A percentile compares a stretch with the other conserved stretches of the same genome.
Conservation (phyloP, 2,329 filamentous ascomycete species). For the Paecilomyces sp. region DNA sequence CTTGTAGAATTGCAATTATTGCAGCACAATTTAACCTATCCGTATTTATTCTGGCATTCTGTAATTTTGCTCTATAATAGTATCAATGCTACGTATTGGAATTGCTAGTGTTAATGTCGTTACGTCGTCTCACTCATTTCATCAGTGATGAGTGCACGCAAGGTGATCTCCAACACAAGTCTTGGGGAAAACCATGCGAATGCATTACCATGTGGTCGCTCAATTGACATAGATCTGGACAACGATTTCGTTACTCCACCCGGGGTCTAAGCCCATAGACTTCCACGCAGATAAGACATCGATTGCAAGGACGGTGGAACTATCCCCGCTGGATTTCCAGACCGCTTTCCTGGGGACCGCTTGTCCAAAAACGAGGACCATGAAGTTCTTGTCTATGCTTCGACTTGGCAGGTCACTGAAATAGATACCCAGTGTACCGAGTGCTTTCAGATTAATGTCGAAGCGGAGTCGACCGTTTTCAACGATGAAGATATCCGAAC, state of each 20-base stretch:
- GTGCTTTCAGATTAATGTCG: conserved; percentile 66
- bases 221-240: conserved; percentile 53
- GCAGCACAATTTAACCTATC: no score
- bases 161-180: no score
- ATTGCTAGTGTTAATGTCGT: no score
- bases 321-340: conserved; percentile 39
- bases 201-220: background rate
- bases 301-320: conserved; percentile 60
- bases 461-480: conserved; percentile 57
- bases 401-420: conserved; percentile 60
- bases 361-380: conserved; percentile 66
- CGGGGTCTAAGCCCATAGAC: conserved; percentile 59
- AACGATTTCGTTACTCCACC: conserved; percentile 74
- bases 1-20: background rate
- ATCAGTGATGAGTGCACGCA: no score
- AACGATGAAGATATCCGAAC: conserved; percentile 51
- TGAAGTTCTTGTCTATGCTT: conserved; percentile 57
- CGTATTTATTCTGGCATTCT: no score
- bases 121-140: no score
- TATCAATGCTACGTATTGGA: no score
- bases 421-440: conserved; percentile 67
- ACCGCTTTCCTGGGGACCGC: conserved; percentile 64
- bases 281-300: conserved; percentile 73
- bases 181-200: no score
- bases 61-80: no score